phyloP scores from a whole-genome alignment of 2,329 filamentous ascomycete species.

The Blastomyces emzantsi region DNA sequence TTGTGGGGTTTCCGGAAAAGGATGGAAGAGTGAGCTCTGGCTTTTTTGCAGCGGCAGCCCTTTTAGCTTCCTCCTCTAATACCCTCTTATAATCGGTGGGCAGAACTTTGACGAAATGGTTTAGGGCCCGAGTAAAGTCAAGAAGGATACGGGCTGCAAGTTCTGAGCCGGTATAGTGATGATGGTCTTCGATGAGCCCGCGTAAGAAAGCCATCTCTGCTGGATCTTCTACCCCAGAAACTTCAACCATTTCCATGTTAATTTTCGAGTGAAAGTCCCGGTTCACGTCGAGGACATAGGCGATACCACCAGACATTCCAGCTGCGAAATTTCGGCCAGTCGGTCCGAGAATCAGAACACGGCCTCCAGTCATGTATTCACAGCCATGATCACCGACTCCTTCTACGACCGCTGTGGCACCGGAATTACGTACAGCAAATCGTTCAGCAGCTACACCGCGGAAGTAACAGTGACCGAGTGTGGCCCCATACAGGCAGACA shows the following conservation, averaged over 20 bases:
- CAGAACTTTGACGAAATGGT: slow-evolving; percentile 85
- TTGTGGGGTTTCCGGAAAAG: slow-evolving; percentile 49
- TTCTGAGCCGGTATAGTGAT: slow-evolving; percentile 96
- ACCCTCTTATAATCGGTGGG: slow-evolving; percentile 96
- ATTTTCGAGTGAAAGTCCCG: slow-evolving; percentile 87
- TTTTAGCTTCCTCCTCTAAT: slow-evolving; percentile 72
- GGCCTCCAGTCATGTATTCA: slow-evolving; percentile 98
- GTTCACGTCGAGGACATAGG: slow-evolving; percentile 84
- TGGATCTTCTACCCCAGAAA: slow-evolving; percentile 72
- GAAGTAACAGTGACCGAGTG: slow-evolving; percentile 88
- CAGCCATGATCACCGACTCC: slow-evolving; percentile 94
- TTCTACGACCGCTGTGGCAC: slow-evolving; percentile 91
- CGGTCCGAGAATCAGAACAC: slow-evolving; percentile 73
- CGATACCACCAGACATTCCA: slow-evolving; percentile 97
- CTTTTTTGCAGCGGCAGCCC: slow-evolving; percentile 76
- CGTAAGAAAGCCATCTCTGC: slow-evolving; percentile 83
- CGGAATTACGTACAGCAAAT: slow-evolving; percentile 93
- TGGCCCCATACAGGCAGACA: slow-evolving; percentile 90
- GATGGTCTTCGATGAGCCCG: slow-evolving; percentile 88
- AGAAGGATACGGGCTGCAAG: slow-evolving; percentile 83
- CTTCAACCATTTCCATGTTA: slow-evolving; percentile 96
- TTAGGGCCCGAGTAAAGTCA: slow-evolving; percentile 88
- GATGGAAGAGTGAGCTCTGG: slow-evolving; percentile 72
- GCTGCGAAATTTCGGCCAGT: slow-evolving; percentile 96
- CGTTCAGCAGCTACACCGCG: slow-evolving; percentile 92